Conservation (phyloP, 345 rosid species). For the Populus deltoides region DNA sequence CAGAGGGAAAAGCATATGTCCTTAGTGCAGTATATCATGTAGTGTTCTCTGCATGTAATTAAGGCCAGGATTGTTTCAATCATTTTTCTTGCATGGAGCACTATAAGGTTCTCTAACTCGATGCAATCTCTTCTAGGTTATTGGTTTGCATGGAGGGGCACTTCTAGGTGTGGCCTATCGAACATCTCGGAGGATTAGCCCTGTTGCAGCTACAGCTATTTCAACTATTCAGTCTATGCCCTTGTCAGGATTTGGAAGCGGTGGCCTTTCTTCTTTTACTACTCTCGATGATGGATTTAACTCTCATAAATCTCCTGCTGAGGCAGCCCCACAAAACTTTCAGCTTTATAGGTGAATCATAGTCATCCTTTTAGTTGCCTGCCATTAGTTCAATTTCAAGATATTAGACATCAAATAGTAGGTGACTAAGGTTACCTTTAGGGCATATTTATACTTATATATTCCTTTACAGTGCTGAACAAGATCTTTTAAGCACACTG, state of each 20-base stretch:
- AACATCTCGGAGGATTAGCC: slow-evolving; percentile 82
- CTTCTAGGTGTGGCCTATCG: slow-evolving; percentile 94
- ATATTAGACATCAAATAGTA: neutral
- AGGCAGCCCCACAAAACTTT: slow-evolving; percentile 80
- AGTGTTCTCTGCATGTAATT: neutral
- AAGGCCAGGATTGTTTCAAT: neutral
- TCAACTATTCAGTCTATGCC: slow-evolving; percentile 98
- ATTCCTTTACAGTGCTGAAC: no score
- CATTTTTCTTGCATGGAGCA: neutral
- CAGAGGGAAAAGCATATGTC: neutral
- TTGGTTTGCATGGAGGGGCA: slow-evolving; percentile 97
- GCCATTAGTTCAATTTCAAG: neutral
- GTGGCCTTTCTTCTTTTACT: slow-evolving; percentile 71
- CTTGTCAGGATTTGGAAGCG: slow-evolving; percentile 88
- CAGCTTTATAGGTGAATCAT: slow-evolving; percentile 82
- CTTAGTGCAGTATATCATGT: neutral
- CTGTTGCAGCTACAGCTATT: slow-evolving; percentile 87
- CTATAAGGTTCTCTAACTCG: slow-evolving; percentile 12
- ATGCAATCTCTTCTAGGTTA: slow-evolving; percentile 48
- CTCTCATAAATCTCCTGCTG: slow-evolving; percentile 65
- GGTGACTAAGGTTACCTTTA: no score
- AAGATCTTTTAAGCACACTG: slow-evolving; percentile 3
- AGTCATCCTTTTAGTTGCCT: neutral
- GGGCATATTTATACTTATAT: no score
- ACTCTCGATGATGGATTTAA: slow-evolving; percentile 74